Evolutionary conservation across 257 asterid genomes (phyloP).

Genomic region (Ehretia macrophylla): DNA sequence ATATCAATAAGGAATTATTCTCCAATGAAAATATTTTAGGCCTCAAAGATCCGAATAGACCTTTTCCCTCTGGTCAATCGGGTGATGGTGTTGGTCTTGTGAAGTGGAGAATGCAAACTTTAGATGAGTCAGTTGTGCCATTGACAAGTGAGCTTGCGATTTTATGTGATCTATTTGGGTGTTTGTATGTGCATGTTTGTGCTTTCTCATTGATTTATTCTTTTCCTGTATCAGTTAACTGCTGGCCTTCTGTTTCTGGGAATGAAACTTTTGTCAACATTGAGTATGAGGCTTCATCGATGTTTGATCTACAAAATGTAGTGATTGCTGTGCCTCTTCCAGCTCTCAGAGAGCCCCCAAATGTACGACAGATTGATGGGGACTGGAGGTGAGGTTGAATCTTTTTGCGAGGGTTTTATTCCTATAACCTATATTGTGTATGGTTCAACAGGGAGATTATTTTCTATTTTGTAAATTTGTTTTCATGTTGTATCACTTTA

Average conservation of each 20-base stretch:
- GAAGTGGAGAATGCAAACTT: conserved; percentile 95
- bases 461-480: too few species aligned
- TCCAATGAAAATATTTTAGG: conserved; percentile 73
- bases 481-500: not conserved
- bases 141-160: conserved; percentile 60
- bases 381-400: conserved; percentile 65
- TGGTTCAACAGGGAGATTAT: too few species aligned
- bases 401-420: too few species aligned
- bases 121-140: conserved; percentile 81
- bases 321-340: conserved; percentile 94
- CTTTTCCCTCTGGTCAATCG: conserved; percentile 73
- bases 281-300: conserved; percentile 79
- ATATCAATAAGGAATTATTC: conserved; percentile 79
- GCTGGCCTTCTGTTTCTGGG: conserved; percentile 97
- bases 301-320: conserved; percentile 81
- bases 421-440: too few species aligned
- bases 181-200: not conserved
- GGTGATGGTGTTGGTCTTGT: conserved; percentile 82
- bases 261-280: conserved; percentile 81
- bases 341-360: conserved; percentile 85
- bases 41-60: conserved; percentile 71
- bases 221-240: conserved; percentile 52
- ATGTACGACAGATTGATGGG: conserved; percentile 81
- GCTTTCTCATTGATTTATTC: conserved; percentile 8
- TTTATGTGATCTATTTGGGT: conserved; percentile 3